Evolutionary conservation across 2,329 filamentous ascomycete species (phyloP), one percentile per base, ranked within the genome.

Genomic region (Cladosporium sphaerospermum): DNA sequence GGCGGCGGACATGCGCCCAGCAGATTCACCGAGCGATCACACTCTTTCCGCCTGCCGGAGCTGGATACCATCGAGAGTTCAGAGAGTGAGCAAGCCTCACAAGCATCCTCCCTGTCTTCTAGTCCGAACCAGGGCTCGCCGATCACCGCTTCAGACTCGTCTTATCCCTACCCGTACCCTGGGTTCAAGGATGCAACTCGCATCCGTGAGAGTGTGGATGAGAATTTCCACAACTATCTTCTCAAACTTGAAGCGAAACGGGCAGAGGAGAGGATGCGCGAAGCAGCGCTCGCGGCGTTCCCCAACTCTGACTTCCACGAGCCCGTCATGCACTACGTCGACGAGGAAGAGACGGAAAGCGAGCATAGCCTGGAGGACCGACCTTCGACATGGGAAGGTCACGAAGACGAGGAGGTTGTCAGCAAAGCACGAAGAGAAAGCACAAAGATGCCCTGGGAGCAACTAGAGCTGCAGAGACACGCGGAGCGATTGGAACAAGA

Each of bases 391-490:
- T 68, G 66, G 66, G 63, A 64, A 42, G 65, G 63, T 13, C 62
- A 65, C 47, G 73, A 75, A 31, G 72, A 74, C n/a, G 60, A 64
- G 32, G 57, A 59, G 19, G 37, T 60, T 14, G 36, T 55, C 1
- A 62, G 60, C 34, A 61, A 61, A 23, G 44, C 54, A 18, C 67
- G 80, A 54, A 78, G 82, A 39, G 82, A 84, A 63, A 82, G 82
- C 44, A 84, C 82, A 2, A 76, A 83, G 61, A 78, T 81, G 3
- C 73, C 80, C 54, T 92, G 87, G 84, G 89, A 89, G 65, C 78
- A 93, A 64, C 80, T 84, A 62, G 85, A 89, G 61, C 88, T 93
- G 86, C 86, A 88, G 61, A 80, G 84, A 61, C 86, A 92, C 69
- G 86, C 84, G 48, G 82, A 88, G 60, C 76, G 84, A 61, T 68